These are phyloP conservation scores for Erodium maritimum DNA, from an alignment of 345 rosid species.

Conservation along the genomic window DNA sequence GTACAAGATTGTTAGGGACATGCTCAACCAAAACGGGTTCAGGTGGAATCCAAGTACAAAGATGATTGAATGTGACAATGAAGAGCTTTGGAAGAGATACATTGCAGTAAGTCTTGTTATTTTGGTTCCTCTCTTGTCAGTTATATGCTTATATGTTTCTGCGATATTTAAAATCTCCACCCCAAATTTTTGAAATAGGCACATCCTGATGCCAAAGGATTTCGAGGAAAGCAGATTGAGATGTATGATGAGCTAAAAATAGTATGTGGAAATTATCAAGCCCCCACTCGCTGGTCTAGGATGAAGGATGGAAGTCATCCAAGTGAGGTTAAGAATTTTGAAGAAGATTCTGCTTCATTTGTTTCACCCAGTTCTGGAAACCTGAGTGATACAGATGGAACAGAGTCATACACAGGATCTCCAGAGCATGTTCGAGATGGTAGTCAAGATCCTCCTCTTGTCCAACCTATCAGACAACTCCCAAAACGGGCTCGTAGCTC, in stretches of 20 bases:
- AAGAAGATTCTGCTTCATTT: constrained; percentile 65
- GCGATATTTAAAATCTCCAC: neutral
- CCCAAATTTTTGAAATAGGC: constrained; percentile 31
- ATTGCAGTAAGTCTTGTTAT: constrained; percentile 39
- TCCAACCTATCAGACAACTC: constrained; percentile 43
- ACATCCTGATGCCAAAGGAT: constrained; percentile 66
- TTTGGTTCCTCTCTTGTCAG: neutral
- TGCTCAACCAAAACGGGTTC: constrained; percentile 71
- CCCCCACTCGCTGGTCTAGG: constrained; percentile 53
- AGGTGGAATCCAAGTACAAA: constrained; percentile 59
- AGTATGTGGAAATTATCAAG: constrained; percentile 75
- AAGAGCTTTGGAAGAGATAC: constrained; percentile 76
- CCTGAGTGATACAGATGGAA: constrained; percentile 70
- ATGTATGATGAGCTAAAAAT: constrained; percentile 74
- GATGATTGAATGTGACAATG: constrained; percentile 58
- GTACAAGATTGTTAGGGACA: constrained; percentile 60
- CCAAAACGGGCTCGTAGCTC: constrained; percentile 42
- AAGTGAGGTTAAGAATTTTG: constrained; percentile 33
- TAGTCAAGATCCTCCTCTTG: constrained; percentile 45
- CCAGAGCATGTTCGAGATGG: constrained; percentile 42
- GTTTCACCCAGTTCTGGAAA: constrained; percentile 53
- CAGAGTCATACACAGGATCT: constrained; percentile 48
- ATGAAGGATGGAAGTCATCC: constrained; percentile 46
- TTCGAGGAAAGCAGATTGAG: constrained; percentile 71
- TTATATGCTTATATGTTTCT: neutral